phyloP scores from a whole-genome alignment of 2,329 filamentous ascomycete species.

The Dothidotthia symphoricarpi region DNA sequence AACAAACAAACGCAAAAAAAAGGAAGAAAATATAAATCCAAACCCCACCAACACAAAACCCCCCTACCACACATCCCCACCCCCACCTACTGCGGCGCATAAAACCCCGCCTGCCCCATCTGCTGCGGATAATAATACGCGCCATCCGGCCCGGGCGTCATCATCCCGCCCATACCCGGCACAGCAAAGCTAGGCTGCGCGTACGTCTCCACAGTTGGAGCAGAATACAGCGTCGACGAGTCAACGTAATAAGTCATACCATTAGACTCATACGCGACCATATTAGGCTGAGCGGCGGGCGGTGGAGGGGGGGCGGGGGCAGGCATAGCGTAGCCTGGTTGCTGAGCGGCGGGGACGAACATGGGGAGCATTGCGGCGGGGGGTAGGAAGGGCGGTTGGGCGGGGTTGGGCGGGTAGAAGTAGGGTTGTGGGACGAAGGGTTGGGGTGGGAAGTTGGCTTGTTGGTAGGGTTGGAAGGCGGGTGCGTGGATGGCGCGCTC shows the following conservation, averaged over 20 bases:
- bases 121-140: constrained; percentile 60
- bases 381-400: constrained; percentile 45
- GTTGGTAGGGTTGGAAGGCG: constrained; percentile 71
- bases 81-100: constrained; percentile 46
- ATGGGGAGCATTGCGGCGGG: constrained; percentile 52
- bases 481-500: constrained; percentile 89
- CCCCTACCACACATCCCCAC: no score
- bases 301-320: constrained; percentile 33
- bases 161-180: constrained; percentile 74
- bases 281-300: constrained; percentile 48
- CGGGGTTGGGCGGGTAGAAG: constrained; percentile 59
- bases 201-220: constrained; percentile 48
- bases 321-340: constrained; percentile 46
- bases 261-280: constrained; percentile 82
- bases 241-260: constrained; percentile 97
- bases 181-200: constrained; percentile 53
- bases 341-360: constrained; percentile 59
- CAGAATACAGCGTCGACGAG: constrained; percentile 61
- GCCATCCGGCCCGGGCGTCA: constrained; percentile 59
- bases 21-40: no score
- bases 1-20: no score
- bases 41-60: no score
- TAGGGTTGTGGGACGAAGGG: constrained; percentile 49
- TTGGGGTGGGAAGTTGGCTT: constrained; percentile 54
- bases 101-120: constrained; percentile 56